Percentiles rank a stretch among this genome's conserved stretches.
phyloP scores from a whole-genome alignment of 1,284 basidiomycete species.

The Mycosarcoma mackinlayi region DNA sequence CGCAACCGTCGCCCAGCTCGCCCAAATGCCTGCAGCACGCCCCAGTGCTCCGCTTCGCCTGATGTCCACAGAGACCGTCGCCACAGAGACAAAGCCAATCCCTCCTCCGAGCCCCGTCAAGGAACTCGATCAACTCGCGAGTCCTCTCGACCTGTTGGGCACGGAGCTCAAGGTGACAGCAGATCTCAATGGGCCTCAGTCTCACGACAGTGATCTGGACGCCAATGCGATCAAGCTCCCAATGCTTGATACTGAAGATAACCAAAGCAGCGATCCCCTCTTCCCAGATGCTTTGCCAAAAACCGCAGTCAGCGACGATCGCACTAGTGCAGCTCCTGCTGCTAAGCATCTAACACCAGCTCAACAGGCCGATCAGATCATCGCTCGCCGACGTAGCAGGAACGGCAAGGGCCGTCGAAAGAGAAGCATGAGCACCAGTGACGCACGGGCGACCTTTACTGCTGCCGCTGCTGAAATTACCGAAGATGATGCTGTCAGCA shows the following conservation, averaged over 20 bases:
- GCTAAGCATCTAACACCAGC: constrained; percentile 48
- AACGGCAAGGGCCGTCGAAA: constrained; percentile 42
- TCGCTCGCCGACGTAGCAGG: constrained; percentile 58
- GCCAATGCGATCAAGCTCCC: background rate
- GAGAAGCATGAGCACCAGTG: constrained; percentile 59
- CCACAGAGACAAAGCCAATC: constrained; percentile 38
- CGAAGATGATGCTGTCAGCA: constrained; percentile 13
- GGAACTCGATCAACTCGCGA: constrained; percentile 31
- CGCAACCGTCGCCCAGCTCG: background rate
- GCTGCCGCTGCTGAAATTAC: constrained; percentile 15
- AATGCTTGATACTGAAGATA: constrained; percentile 12
- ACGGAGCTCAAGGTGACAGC: constrained; percentile 49
- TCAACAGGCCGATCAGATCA: constrained; percentile 61
- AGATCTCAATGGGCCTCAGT: constrained; percentile 5
- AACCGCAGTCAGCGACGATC: background rate
- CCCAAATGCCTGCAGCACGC: constrained; percentile 13
- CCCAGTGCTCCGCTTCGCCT: constrained; percentile 30
- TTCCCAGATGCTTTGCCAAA: constrained; percentile 11
- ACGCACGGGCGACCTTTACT: constrained; percentile 39
- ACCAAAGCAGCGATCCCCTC: constrained; percentile 1
- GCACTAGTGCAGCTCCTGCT: background rate
- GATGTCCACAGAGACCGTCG: constrained; percentile 7
- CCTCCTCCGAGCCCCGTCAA: constrained; percentile 54
- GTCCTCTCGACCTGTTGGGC: constrained; percentile 55
- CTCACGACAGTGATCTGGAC: background rate